Percentiles rank a stretch among this genome's conserved stretches.
Evolutionary conservation across 176 grass and related monocot species (phyloP).

Genomic region (Stipa capillata): DNA sequence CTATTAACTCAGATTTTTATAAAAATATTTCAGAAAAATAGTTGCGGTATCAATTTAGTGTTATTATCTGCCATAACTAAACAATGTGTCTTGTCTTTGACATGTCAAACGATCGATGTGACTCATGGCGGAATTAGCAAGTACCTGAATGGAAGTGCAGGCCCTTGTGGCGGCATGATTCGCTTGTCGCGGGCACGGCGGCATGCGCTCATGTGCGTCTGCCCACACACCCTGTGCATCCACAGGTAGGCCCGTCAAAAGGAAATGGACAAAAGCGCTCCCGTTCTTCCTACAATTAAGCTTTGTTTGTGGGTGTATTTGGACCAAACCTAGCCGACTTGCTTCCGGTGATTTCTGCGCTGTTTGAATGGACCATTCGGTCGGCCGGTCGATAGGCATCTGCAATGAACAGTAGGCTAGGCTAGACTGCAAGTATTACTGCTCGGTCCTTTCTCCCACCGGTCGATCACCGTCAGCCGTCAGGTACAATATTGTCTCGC

Average conservation of each 20-base stretch:
- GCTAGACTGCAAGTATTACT: background rate
- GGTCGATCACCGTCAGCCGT: background rate
- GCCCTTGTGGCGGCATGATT: background rate
- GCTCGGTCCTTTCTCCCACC: background rate
- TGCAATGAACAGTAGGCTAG: background rate
- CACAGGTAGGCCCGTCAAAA: background rate
- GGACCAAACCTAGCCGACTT: background rate
- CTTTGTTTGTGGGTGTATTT: background rate
- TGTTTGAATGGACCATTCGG: background rate
- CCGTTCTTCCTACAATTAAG: background rate
- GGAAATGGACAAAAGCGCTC: background rate
- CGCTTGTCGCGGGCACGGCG: background rate
- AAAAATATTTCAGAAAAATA: no score
- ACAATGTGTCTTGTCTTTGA: background rate
- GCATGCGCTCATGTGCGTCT: background rate
- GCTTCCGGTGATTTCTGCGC: background rate
- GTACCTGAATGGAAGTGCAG: background rate
- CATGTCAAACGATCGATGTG: background rate
- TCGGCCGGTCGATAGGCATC: background rate
- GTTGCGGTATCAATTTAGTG: background rate
- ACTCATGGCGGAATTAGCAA: background rate
- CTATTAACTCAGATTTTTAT: no score
- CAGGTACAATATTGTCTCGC: background rate
- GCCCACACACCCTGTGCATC: background rate
- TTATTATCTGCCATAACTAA: background rate